Base-by-base conservation (phyloP, 495 filamentous ascomycete genomes). In the Monascus purpureus region DNA sequence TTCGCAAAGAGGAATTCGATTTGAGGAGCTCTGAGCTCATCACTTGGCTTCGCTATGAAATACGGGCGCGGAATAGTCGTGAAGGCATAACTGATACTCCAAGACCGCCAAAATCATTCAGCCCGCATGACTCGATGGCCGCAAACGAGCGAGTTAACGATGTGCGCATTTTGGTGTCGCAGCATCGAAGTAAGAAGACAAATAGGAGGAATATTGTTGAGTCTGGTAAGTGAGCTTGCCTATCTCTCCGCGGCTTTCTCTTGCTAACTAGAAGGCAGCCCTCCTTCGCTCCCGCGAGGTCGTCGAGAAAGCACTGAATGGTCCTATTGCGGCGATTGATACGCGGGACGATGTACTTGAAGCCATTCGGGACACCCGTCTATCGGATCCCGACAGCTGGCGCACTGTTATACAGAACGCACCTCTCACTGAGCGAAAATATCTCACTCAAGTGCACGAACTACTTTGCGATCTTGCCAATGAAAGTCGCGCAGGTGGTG, bases 371-470 rank as follows among this genome's bases (percentile, higher is more conserved):
- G 65, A 72, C 13, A 90, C 86, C 8, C 61, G 73, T 13, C 67
- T 95, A 7, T 75, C 72, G 1, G 87, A 95, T 41, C 55, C 77
- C 11, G 90, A 96, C 40, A 80, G 75, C 42, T 97, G 90, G 90
- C 74, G 80, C 16, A 66, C 61, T 28, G 75, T 84, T 11, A 81
- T 87, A 36, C 85, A 95, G 47, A 72, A 65, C 25, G 77, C 81
- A 4, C 75, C 78, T 5, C 68, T 80, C 24, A 71, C 65, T 2
- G 90, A 97, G 51, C 72, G 83, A 31, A 74, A 80, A 45, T 96
- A 96, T 46, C 61, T 94, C n/a, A 65, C 72, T 26, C 82, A 95
- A 46, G 65, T 96, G 25, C 80, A 90, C 43, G 81, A 84, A 26
- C 59, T 94, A 42, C 64, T 97, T 13, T 48, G 50, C 7, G 68